Evolutionary conservation across 2,329 filamentous ascomycete genomes (phyloP), one percentile per base, ranked within the genome.

Genomic region (Blumeria hordei): DNA sequence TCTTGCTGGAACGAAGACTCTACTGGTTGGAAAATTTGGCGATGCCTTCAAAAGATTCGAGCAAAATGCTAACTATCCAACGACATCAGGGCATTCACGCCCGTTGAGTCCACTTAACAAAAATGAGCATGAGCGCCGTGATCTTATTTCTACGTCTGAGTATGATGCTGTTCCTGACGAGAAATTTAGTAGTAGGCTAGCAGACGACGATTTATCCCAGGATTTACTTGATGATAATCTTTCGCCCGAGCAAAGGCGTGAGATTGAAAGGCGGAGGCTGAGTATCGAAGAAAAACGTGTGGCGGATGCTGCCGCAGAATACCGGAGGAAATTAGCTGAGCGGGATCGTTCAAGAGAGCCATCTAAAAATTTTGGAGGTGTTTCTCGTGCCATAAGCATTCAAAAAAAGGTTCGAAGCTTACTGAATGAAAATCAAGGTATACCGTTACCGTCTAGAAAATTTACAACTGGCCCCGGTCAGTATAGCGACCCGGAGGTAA

Each of bases 11-110:
- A 84, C 83, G 32, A 94, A 92, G 67, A 85, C 79, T 56, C 78
- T 94, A 39, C 72, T 95, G n/a, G 82, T 81, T 5, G 85, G 88
- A 28, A 87, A 83, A 61, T 95, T 96, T 66, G 87, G 88, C 0
- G 88, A 95, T 62, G 88, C 90, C 3, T 95, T 96, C 69, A 87
- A 90, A 64, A 77, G 84, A 6, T 96, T 96, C 61, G 92, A 98
- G 66, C 74, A 61, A 35, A 63, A 62, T 59, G 47, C 57, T 60
- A 33, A 34, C 10, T 6, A 18, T 41, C 28, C 35, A 32, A 61
- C 56, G 73, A 3, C 67, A 71, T 57, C 59, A 7, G 56, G 62
- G 8, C 61, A 71, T 72, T 54, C 62, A 67, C 33, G 73, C 69
- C 59, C 73, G 64, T 57, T 72, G 67, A 67, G 73, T 68, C 61